phyloP scores from a whole-genome alignment of 345 rosid species.

The Populus alba region DNA sequence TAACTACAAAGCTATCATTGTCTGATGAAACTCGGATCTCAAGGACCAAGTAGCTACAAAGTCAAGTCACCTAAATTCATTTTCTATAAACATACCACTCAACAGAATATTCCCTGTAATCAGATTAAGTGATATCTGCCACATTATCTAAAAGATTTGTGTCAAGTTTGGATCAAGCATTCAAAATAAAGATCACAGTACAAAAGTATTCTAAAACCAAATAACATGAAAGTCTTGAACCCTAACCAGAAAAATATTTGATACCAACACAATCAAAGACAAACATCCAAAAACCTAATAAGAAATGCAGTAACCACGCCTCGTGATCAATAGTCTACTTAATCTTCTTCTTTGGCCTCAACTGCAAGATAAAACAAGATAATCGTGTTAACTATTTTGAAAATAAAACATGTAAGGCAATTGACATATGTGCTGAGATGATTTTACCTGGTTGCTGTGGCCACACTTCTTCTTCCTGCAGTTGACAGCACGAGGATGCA shows the following conservation, averaged over 20 bases:
- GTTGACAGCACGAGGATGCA: constrained; percentile 95
- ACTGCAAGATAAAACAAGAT: constrained; percentile 35
- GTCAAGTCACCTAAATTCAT: too few relatives aligned
- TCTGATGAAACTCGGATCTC: too few relatives aligned
- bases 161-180: neutral
- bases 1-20: too few relatives aligned
- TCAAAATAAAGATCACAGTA: neutral
- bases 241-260: neutral
- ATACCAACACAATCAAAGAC: neutral
- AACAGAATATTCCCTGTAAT: too few relatives aligned
- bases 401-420: neutral
- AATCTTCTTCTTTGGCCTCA: constrained; percentile 90
- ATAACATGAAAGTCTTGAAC: neutral
- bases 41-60: too few relatives aligned
- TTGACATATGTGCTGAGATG: neutral
- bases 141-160: neutral
- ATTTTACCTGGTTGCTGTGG: constrained; percentile 93
- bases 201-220: neutral
- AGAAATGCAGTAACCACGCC: neutral
- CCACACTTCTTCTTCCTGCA: constrained; percentile 99
- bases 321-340: constrained; percentile 17
- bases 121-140: too few relatives aligned
- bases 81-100: too few relatives aligned
- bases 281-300: neutral
- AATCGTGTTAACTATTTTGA: neutral